Evolutionary conservation across 78 protist genomes (phyloP).

Genomic region (Planoprotostelium fungivorum): DNA sequence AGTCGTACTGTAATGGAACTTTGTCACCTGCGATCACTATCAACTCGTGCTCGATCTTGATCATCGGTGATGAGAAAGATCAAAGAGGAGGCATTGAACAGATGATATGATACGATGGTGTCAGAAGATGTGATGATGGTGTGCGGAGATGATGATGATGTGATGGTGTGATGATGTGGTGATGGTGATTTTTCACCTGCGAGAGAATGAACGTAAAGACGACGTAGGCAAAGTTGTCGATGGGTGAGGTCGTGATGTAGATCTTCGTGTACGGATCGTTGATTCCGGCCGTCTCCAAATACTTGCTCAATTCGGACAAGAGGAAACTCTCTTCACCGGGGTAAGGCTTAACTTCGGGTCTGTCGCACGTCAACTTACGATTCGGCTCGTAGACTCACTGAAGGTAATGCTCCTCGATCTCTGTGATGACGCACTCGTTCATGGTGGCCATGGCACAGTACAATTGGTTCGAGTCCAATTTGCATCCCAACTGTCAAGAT

Average conservation of each 20-base stretch:
- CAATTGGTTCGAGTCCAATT: constrained; percentile 67
- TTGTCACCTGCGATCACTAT: too few species aligned
- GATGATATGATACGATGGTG: too few species aligned
- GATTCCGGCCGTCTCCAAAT: constrained; percentile 73
- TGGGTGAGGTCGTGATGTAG: constrained; percentile 69
- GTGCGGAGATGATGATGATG: too few species aligned
- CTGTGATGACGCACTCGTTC: constrained; percentile 68
- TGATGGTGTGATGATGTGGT: too few species aligned
- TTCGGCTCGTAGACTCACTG: neutral
- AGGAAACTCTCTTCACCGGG: constrained; percentile 76
- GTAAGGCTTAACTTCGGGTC: constrained; percentile 74
- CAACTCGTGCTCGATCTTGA: too few species aligned
- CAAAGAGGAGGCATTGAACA: too few species aligned
- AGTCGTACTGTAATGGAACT: constrained; percentile 33
- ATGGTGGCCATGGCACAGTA: constrained; percentile 51
- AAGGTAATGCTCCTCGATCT: constrained; percentile 72
- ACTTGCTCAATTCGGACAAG: constrained; percentile 64
- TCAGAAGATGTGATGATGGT: too few species aligned
- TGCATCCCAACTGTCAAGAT: constrained; percentile 34
- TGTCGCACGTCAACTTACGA: neutral
- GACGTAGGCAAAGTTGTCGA: constrained; percentile 49
- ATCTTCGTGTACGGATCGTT: constrained; percentile 74
- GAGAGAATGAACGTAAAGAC: constrained; percentile 37
- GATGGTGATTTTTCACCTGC: neutral
- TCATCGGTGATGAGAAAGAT: too few species aligned